phyloP scores from a whole-genome alignment of 2,329 filamentous ascomycete genomes.

The Fusarium nygamai region DNA sequence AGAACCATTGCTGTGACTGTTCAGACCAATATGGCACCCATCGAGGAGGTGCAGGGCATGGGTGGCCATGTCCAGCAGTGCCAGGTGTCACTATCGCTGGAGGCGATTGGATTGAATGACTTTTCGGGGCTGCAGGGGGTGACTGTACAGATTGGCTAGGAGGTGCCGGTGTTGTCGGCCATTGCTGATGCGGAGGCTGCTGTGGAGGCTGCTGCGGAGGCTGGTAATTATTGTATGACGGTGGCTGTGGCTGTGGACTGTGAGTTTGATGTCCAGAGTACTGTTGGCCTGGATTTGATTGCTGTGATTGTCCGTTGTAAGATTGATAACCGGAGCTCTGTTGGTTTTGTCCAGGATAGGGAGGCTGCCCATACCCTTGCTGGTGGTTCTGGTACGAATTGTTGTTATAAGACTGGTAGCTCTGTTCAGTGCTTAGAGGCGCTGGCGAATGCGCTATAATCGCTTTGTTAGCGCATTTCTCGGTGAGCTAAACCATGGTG shows the following conservation, averaged over 20 bases:
- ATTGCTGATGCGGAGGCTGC: conserved; percentile 1
- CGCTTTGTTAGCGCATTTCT: neutral
- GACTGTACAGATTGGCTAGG: neutral
- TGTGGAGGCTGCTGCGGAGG: too few species aligned
- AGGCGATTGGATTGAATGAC: neutral
- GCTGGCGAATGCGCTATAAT: neutral
- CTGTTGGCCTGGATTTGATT: neutral
- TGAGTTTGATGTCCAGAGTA: neutral
- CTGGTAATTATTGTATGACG: neutral
- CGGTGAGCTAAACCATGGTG: fast-evolving
- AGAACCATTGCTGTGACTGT: conserved; percentile 23
- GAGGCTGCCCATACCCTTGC: neutral
- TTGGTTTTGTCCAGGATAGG: neutral
- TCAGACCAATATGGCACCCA: conserved; percentile 40
- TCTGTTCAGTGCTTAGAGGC: neutral
- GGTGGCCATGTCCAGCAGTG: neutral
- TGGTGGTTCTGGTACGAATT: neutral
- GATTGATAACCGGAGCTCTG: conserved; percentile 1
- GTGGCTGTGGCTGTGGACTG: conserved; percentile 1
- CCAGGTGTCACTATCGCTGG: neutral
- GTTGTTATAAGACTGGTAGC: neutral
- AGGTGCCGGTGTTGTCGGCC: neutral
- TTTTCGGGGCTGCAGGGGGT: fast-evolving
- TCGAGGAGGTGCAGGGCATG: conserved; percentile 5
- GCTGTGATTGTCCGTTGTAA: neutral